Evolutionary conservation across 441 rosid genomes (phyloP).

Genomic region (Erodium moschatum): DNA sequence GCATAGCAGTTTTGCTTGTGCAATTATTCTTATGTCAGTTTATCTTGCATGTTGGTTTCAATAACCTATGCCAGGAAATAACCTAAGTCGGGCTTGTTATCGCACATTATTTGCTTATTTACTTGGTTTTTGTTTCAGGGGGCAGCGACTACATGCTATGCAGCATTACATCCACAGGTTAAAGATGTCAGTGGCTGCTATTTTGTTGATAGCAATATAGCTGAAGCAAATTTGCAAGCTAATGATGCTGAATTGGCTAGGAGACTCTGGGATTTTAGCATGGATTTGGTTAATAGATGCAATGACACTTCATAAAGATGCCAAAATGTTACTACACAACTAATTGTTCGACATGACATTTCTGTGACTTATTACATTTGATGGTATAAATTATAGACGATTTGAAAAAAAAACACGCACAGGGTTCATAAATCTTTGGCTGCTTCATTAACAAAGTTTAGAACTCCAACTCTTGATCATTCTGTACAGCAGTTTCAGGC

Average conservation of each 20-base stretch:
- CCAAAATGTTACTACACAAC: no score
- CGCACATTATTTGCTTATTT: background rate
- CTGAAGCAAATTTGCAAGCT: slow-evolving; percentile 28
- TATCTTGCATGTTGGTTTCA: no score
- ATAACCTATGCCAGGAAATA: no score
- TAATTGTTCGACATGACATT: background rate
- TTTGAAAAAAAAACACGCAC: background rate
- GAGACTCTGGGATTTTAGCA: slow-evolving; percentile 41
- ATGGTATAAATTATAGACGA: background rate
- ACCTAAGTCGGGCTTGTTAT: background rate
- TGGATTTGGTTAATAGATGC: slow-evolving; percentile 21
- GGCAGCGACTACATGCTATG: slow-evolving; percentile 45
- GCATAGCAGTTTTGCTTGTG: background rate
- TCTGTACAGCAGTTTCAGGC: slow-evolving; percentile 40
- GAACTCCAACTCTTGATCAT: slow-evolving; percentile 22
- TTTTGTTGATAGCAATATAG: slow-evolving; percentile 34
- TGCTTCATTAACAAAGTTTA: slow-evolving; percentile 23
- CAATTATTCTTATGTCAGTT: background rate
- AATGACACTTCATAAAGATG: background rate
- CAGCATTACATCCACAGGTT: slow-evolving; percentile 44
- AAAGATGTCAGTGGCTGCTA: slow-evolving; percentile 30
- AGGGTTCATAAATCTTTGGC: slow-evolving; percentile 23
- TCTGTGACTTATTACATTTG: background rate
- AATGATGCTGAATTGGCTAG: slow-evolving; percentile 24
- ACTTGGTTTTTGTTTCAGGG: slow-evolving; percentile 26